Percentiles rank a stretch among this genome's conserved stretches.
phyloP scores from a whole-genome alignment of 2,329 filamentous ascomycete genomes.

The Chlorencoelia australis region DNA sequence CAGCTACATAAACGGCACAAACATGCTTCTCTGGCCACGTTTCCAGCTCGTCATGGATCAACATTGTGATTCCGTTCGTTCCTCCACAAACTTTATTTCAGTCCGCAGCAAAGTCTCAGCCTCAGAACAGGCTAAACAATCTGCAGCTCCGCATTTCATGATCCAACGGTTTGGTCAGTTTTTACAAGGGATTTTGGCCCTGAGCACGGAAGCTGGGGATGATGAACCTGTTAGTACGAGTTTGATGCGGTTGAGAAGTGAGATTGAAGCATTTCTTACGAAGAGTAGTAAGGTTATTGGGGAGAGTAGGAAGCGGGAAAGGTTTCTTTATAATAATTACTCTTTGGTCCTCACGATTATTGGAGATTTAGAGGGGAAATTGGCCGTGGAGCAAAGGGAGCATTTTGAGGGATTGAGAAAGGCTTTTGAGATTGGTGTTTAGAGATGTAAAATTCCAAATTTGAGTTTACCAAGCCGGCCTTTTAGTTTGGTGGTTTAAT shows the following conservation, averaged over 20 bases:
- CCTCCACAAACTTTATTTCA: conserved; percentile 42
- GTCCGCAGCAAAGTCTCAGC: conserved; percentile 34
- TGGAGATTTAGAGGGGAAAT: conserved; percentile 61
- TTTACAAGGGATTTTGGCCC: conserved; percentile 68
- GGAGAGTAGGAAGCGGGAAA: conserved; percentile 70
- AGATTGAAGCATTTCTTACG: conserved; percentile 74
- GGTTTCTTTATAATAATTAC: conserved; percentile 95
- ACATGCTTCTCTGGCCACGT: conserved; percentile 93
- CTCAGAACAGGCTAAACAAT: conserved; percentile 49
- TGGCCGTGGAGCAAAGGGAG: conserved; percentile 63
- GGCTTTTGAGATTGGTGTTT: conserved; percentile 39
- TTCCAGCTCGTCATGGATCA: conserved; percentile 90
- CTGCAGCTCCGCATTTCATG: conserved; percentile 77
- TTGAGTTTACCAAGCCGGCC: no score
- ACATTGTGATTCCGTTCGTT: conserved; percentile 79
- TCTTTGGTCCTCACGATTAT: conserved; percentile 91
- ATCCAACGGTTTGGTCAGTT: conserved; percentile 96
- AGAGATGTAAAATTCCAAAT: no score
- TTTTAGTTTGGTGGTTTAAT: background rate
- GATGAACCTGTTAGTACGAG: conserved; percentile 86
- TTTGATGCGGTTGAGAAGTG: conserved; percentile 62
- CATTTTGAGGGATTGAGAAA: conserved; percentile 62
- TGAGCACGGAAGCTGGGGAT: conserved; percentile 86
- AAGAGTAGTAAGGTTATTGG: conserved; percentile 67
- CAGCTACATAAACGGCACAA: conserved; percentile 85